Evolutionary conservation across 1,284 basidiomycete species (phyloP), one percentile per base, ranked within the genome.

Genomic region (Fomes fomentarius): DNA sequence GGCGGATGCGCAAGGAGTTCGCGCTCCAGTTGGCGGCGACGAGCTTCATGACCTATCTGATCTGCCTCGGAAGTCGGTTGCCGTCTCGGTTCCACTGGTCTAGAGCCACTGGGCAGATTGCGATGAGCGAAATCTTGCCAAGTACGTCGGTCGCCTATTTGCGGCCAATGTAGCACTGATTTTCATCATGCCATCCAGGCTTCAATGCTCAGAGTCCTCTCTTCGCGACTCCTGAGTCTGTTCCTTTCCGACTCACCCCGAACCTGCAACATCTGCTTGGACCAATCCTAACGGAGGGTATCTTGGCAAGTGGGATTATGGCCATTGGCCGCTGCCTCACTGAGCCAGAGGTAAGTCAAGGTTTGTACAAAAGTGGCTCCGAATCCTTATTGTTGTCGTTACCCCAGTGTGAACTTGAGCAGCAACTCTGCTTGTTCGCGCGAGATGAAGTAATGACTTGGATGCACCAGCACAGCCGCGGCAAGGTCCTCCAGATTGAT

Each of bases 1-100:
- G 96, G 96, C 83, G 93, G 58, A 94, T 98, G 85, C 87, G 97
- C 60, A 99, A 98, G 76, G 94, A 98, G 71, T 98, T 99, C 72
- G 90, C 96, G 10, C 74, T 91, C 39, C 96, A 99, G 69, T 80
- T 94, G 39, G 94, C 97, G 0, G 82, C 93, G 0, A 86, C 85
- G 37, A 91, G 91, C 65, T 99, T 99, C 80, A 89, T 97, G 80
- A 97, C 95, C 8, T 98, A 93, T 69, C 78, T 92, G 38, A 83
- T 98, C 62, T 93, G 87, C 63, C 80, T 99, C 47, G 89, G 89
- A 43, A 91, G 90, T 66, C 87, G 97, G 39, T 77, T 86, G 6
- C 96, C 96, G 0, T 79, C 83, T 15, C 85, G 96, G 14, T 96
- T 98, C 80, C 88, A 94, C 65, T 72, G 99, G 57, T 96, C 93